These are phyloP conservation scores for Vigna trinervia DNA, from an alignment of 306 rosid genomes.

Conservation along the genomic window DNA sequence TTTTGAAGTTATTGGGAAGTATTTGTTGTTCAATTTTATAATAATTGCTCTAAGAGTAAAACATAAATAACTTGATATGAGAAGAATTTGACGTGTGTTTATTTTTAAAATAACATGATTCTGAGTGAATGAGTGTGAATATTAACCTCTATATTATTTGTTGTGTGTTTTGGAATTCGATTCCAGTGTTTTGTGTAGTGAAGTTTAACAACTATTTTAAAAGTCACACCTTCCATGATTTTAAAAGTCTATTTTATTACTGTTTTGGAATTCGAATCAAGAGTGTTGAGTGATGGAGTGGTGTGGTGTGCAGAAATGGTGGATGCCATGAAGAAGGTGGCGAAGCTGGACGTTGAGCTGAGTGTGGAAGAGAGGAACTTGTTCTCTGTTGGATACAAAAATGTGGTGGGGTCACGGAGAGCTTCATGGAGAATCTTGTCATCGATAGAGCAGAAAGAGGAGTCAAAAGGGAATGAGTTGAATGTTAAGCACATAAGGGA, in stretches of 20 bases:
- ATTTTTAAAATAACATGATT: no score
- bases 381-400: slow-evolving; percentile 58
- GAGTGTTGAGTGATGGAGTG: slow-evolving; percentile 20
- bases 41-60: neutral
- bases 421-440: slow-evolving; percentile 60
- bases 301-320: slow-evolving; percentile 54
- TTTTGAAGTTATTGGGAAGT: neutral
- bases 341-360: slow-evolving; percentile 52
- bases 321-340: slow-evolving; percentile 51
- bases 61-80: neutral
- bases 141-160: neutral
- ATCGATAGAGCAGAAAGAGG: slow-evolving; percentile 54
- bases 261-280: slow-evolving; percentile 31
- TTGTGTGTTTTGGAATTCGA: slow-evolving; percentile 23
- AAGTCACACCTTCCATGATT: neutral
- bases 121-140: neutral
- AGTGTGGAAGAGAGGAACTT: slow-evolving; percentile 59
- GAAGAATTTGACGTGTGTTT: no score
- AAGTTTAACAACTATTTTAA: neutral
- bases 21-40: no score
- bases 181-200: slow-evolving; percentile 17
- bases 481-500: slow-evolving; percentile 49
- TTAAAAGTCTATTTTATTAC: neutral
- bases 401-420: slow-evolving; percentile 54
- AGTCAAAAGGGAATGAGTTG: slow-evolving; percentile 52